phyloP scores from a whole-genome alignment of 2,329 filamentous ascomycete genomes.

The Metarhizium guizhouense region DNA sequence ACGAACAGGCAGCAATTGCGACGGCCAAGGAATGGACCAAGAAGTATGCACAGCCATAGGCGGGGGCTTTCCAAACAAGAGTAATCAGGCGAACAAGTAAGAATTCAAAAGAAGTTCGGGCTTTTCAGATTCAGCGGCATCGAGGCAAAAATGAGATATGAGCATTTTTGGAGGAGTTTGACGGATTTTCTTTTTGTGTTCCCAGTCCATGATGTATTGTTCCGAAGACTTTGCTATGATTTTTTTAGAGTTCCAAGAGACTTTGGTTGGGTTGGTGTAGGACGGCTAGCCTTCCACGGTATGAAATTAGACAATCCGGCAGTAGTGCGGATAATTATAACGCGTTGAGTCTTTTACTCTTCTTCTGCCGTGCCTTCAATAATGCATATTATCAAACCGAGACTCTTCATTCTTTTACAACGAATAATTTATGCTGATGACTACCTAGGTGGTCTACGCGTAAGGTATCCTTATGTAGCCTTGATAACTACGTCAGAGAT shows the following conservation, averaged over 20 bases:
- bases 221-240: neutral
- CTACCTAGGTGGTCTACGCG: neutral
- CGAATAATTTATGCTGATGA: neutral
- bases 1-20: slow-evolving; percentile 84
- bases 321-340: neutral
- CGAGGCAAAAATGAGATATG: slow-evolving; percentile 8
- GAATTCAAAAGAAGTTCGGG: neutral
- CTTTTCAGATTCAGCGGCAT: slow-evolving; percentile 6
- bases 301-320: slow-evolving; percentile 2
- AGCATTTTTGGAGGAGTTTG: slow-evolving; percentile 16
- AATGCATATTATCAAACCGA: neutral
- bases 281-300: slow-evolving; percentile 2
- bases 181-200: slow-evolving; percentile 4
- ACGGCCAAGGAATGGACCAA: slow-evolving; percentile 90
- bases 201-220: neutral
- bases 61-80: neutral
- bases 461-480: neutral
- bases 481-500: neutral
- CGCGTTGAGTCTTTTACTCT: neutral
- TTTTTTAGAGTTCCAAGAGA: neutral
- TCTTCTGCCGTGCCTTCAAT: neutral
- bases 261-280: slow-evolving; percentile 6
- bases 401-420: neutral
- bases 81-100: slow-evolving; percentile 5
- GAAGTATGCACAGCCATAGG: slow-evolving; percentile 58